phyloP scores from a whole-genome alignment of 495 filamentous ascomycete species.

The Penicillium malachiteum region DNA sequence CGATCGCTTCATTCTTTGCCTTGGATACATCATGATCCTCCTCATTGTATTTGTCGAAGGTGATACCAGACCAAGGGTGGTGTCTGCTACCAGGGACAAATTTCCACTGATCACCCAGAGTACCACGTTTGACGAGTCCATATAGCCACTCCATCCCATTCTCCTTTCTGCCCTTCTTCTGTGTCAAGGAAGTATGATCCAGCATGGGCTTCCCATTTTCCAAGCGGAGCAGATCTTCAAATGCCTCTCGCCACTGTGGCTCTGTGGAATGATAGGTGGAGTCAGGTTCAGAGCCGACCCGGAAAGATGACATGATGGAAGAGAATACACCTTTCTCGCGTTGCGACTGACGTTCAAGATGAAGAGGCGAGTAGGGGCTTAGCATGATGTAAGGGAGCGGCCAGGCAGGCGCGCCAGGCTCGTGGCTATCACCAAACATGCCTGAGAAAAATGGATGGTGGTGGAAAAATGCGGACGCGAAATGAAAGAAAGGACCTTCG shows the following conservation, averaged over 20 bases:
- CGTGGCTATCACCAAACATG: slow-evolving; percentile 30
- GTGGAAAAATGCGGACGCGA: slow-evolving; percentile 27
- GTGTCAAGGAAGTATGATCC: slow-evolving; percentile 24
- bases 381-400: slow-evolving; percentile 42
- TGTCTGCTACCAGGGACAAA: slow-evolving; percentile 20
- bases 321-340: slow-evolving; percentile 34
- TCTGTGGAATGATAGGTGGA: slow-evolving; percentile 17
- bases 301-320: slow-evolving; percentile 38
- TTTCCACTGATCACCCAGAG: slow-evolving; percentile 39
- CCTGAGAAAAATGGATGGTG: slow-evolving; percentile 27
- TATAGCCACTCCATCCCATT: slow-evolving; percentile 38
- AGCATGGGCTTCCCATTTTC: slow-evolving; percentile 50
- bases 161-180: slow-evolving; percentile 20
- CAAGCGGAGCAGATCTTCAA: slow-evolving; percentile 54
- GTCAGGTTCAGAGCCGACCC: slow-evolving; percentile 27
- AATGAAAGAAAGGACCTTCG: slow-evolving; percentile 30
- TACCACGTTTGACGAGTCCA: slow-evolving; percentile 38
- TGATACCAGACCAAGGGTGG: slow-evolving; percentile 29
- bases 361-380: slow-evolving; percentile 53
- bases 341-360: slow-evolving; percentile 42
- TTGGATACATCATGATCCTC: slow-evolving; percentile 8
- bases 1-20: background rate
- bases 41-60: slow-evolving; percentile 13
- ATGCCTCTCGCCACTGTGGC: slow-evolving; percentile 53
- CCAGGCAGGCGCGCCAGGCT: slow-evolving; percentile 33